Evolutionary conservation across 345 rosid genomes (phyloP).

Genomic region (Brassica cretica): DNA sequence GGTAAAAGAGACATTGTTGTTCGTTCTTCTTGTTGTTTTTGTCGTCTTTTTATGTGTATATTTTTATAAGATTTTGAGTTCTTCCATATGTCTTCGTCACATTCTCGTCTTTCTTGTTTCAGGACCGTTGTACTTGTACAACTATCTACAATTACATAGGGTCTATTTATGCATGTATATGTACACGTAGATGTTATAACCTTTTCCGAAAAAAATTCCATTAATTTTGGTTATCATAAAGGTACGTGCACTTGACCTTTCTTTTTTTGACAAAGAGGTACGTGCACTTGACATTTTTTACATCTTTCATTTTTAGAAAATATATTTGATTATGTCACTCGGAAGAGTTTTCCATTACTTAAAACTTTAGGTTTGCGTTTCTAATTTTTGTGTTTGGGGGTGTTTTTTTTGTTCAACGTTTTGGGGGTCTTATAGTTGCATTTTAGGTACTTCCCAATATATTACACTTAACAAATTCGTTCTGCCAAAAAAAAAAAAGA

Average conservation of each 20-base stretch:
- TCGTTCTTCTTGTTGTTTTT: constrained; percentile 50
- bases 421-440: not conserved
- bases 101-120: constrained; percentile 33
- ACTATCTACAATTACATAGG: not conserved
- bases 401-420: no score
- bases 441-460: not conserved
- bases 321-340: not conserved
- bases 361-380: not conserved
- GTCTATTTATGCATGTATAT: constrained; percentile 7
- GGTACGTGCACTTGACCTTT: not conserved
- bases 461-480: not conserved
- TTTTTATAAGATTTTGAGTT: constrained; percentile 35
- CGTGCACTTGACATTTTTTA: not conserved
- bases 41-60: not conserved
- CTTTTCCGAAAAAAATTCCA: not conserved
- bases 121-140: constrained; percentile 35
- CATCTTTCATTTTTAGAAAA: not conserved
- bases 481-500: not conserved
- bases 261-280: not conserved
- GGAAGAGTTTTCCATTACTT: not conserved
- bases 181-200: not conserved
- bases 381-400: no score
- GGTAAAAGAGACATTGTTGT: constrained; percentile 49
- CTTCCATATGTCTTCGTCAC: constrained; percentile 44
- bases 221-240: not conserved